Evolutionary conservation across 352 stramenopile genomes (phyloP), one percentile per base, ranked within the genome.

Genomic region (Pythium pyrilobum): DNA sequence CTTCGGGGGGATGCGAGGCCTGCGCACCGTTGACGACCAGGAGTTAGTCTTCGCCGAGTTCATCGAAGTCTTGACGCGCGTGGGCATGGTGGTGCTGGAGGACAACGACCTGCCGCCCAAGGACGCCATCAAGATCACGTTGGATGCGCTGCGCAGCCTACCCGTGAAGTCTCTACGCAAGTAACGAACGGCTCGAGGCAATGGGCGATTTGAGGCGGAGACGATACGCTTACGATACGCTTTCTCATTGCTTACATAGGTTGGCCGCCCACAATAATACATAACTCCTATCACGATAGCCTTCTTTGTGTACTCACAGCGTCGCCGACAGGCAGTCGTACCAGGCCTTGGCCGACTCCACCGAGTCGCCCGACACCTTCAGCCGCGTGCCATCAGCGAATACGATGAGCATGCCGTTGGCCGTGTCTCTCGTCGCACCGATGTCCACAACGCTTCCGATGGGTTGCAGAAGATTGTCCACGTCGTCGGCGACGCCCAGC

Each of bases 31-130:
- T 11, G 71, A 87, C 31, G 62, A 79, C 28, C 56, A 71, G 33
- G 45, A 55, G n/a, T 27, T 93, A 29, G 82, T 91, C 7, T 91
- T 91, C 40, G 71, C 71, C 20, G 82, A 93, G 62, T 82, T 86
- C 33, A 43, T 93, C 6, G 82, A 93, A 60, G 66, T 91, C 1
- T 58, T 79, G 1, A 64, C 75, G 43, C 80, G 82, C 16, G 74
- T 91, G 32, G 80, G 79, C 37, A 59, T 89, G 33, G 59, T 59
- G 11, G 71, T 89, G 18, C 71, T 91, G 29, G 66, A 71, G 4
- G 71, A 85, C 51, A 78, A 81, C 38, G 72, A 76, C 27, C 52
- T 93, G 23, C 71, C 78, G 13, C 66, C 72, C 4, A 69, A 67
- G 41, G 78, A 91, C 36, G 76, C 78, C 23, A 89, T 91, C 60